phyloP scores from a whole-genome alignment of 176 grass and related monocot genomes.

The Sorghum bicolor region Sorghum_bicolor_NCBIv3 NC_012873.2:68222001-68222500 shows the following conservation, averaged over 20 bases:
- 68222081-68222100: no score
- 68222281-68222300: slow-evolving; percentile 8
- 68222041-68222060: no score
- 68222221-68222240: not conserved
- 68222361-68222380: no score
- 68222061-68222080: no score
- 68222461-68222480: no score
- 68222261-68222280: not conserved
- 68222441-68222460: no score
- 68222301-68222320: slow-evolving; percentile 25
- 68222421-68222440: not conserved
- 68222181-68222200: not conserved
- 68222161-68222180: not conserved
- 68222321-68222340: slow-evolving; percentile 37
- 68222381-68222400: no score
- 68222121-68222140: not conserved
- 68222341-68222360: not conserved
- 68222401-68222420: no score
- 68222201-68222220: no score
- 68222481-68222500: no score
- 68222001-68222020: no score
- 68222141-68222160: not conserved
- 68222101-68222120: not conserved
- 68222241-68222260: not conserved
- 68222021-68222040: no score